Conservation (phyloP, 768 basidiomycete genomes). For the Phylloporus sp. region DNA sequence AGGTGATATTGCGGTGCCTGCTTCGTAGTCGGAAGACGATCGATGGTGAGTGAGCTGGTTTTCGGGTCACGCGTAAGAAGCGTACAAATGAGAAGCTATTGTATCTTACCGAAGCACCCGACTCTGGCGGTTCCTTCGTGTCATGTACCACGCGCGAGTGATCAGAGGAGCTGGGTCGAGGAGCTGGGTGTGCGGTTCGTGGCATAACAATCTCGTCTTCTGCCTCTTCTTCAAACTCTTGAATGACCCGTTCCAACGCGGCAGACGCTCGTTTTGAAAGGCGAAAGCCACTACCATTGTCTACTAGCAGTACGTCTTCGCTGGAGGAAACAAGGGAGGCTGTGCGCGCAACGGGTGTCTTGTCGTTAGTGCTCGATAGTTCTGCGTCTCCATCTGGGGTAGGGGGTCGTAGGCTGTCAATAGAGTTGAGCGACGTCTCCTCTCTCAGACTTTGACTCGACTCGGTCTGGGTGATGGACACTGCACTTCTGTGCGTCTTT, state of each 20-base stretch:
- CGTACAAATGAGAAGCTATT: slow-evolving; percentile 5
- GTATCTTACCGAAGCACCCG: slow-evolving; percentile 24
- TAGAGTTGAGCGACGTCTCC: slow-evolving; percentile 41
- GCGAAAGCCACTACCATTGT: slow-evolving; percentile 13
- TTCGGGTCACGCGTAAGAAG: slow-evolving; percentile 16
- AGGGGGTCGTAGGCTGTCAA: slow-evolving; percentile 43
- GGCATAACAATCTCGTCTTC: slow-evolving; percentile 78
- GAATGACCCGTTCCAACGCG: slow-evolving; percentile 71
- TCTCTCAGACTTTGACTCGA: slow-evolving; percentile 40
- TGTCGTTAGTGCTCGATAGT: slow-evolving; percentile 41
- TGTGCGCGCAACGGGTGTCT: slow-evolving; percentile 38
- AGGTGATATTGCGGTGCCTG: slow-evolving; percentile 66
- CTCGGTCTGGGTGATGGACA: slow-evolving; percentile 45
- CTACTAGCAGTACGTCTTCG: slow-evolving; percentile 21
- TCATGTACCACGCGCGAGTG: slow-evolving; percentile 19
- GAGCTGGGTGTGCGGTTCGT: slow-evolving; percentile 47
- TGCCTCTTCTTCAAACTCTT: slow-evolving; percentile 67
- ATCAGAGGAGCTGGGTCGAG: slow-evolving; percentile 33
- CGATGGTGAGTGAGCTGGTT: slow-evolving; percentile 28
- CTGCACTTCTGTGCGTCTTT: slow-evolving; percentile 34
- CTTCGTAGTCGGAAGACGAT: slow-evolving; percentile 45
- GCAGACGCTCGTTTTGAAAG: slow-evolving; percentile 58
- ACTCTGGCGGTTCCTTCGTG: slow-evolving; percentile 15
- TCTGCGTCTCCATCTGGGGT: slow-evolving; percentile 52
- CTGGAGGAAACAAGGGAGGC: slow-evolving; percentile 38